Conservation (phyloP, 176 grass and related monocot species). For the Avena sativa region DNA sequence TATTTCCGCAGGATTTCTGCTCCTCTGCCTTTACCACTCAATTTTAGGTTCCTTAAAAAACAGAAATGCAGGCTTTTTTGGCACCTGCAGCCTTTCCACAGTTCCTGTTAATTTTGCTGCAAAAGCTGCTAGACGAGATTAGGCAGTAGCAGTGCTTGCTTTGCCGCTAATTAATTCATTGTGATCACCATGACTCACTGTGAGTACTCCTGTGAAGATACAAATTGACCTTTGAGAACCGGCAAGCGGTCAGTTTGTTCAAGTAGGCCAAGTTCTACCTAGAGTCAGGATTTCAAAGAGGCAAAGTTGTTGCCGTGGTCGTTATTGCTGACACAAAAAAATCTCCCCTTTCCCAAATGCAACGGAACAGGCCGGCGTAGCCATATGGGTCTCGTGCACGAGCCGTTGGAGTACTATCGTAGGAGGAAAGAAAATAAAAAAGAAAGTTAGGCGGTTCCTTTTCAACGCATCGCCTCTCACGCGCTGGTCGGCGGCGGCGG, state of each 20-base stretch:
- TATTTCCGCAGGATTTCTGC: conserved; percentile 10
- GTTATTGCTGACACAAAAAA: not conserved
- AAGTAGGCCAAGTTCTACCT: not conserved
- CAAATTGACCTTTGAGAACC: not conserved
- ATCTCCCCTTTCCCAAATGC: not conserved
- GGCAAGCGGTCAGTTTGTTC: not conserved
- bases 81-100: not conserved
- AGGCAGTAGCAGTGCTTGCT: not conserved
- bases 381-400: conserved; percentile 22
- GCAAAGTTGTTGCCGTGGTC: conserved; percentile 8
- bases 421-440: not conserved
- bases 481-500: not conserved
- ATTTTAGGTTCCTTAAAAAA: not conserved
- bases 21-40: conserved; percentile 16
- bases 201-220: not conserved
- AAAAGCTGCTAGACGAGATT: not conserved
- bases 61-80: conserved; percentile 15
- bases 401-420: conserved; percentile 8
- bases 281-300: not conserved
- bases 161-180: not conserved
- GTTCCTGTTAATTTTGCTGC: not conserved
- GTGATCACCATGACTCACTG: no score
- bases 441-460: conserved; percentile 5
- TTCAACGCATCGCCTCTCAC: not conserved
- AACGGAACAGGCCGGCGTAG: not conserved